Evolutionary conservation across 1,284 basidiomycete species (phyloP), one percentile per base, ranked within the genome.

Genomic region (Apiotrichum gamsii): DNA sequence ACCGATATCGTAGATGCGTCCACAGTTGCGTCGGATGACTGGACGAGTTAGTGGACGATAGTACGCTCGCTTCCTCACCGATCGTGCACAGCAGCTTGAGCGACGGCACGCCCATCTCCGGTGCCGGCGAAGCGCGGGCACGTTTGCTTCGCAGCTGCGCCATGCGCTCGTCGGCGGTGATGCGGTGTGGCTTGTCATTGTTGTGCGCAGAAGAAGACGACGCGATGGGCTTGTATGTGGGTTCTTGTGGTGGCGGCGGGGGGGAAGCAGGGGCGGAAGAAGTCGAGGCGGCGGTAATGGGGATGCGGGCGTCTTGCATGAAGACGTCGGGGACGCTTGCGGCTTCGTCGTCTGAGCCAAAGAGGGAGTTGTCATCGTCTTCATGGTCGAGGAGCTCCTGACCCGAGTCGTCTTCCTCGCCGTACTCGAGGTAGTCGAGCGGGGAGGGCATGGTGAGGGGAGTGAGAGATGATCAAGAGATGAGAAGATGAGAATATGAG

Each of bases 1-100:
- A 2, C 68, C 67, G 13, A 69, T 56, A 54, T 69, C 62, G 54
- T 58, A 67, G 25, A 69, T 67, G 11, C 63, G 38, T 2, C 47
- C 28, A 0, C 59, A 38, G 36, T 67, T 60, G 5, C 39, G 30
- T 25, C 57, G 58, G 24, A 67, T 45, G 23, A 67, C 68, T 69
- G 44, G 5, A n/a, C n/a, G n/a, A n/a, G n/a, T n/a, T n/a, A n/a
- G n/a, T n/a, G n/a, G n/a, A n/a, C n/a, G n/a, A n/a, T n/a, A n/a
- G n/a, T n/a, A n/a, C n/a, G n/a, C n/a, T n/a, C n/a, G n/a, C n/a
- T 15, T 4, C 19, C 50, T 38, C 39, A 52, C 54, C 43, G 38
- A 49, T 38, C 4, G 37, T 10, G 10, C 34, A 40, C 14, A 19
- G 20, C 19, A 31, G 10, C 10, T 34, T 31, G 13, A 51, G 42